Evolutionary conservation across 345 rosid genomes (phyloP), one percentile per base, ranked within the genome.

Genomic region (Euphorbia pulcherrima): DNA sequence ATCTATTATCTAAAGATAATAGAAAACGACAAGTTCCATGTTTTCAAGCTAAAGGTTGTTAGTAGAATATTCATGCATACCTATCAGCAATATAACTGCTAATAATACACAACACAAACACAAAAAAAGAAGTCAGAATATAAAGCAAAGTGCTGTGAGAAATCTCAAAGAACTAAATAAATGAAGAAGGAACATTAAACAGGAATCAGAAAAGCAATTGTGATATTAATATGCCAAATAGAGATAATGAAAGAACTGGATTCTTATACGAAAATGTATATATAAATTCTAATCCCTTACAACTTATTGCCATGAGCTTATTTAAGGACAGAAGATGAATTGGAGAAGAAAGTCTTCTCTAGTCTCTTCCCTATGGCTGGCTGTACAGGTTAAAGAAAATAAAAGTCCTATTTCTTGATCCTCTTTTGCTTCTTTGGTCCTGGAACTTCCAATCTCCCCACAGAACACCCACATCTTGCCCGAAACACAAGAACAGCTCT

Each of bases 381-480:
- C 75, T 79, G 79, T 79, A 75, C 72, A 64, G 74, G 41, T 65
- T n/a, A 21, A 21, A 20, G 10, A 58, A 57, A 8, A 48, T 51
- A 3, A 44, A 12, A 44, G 16, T 69, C 70, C 93, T 89, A 90
- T 75, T 82, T 92, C 90, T 86, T 90, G 76, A 85, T 67, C 90
- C 85, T 90, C 81, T 85, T 86, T 20, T 57, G 83, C 92, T 80
- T 90, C 92, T 79, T 88, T 17, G 83, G 83, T 12, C 98, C 97
- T 0, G 86, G 90, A 63, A 88, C 96, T 81, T 88, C 97, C 85
- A 92, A 78, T 81, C 96, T 86, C 75, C 96, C 93, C 62, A 90
- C 72, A 13, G 79, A 71, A 55, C 79, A 76, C 48, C 92, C 92
- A 55, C 96, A 89, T 66, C 83, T 85, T 4, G 87, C 90, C 33